A percentile compares a stretch with the other conserved stretches of the same genome.
Evolutionary conservation across 371 early-diverging fungal species (phyloP).

Genomic region (Mucor velutinosus): DNA sequence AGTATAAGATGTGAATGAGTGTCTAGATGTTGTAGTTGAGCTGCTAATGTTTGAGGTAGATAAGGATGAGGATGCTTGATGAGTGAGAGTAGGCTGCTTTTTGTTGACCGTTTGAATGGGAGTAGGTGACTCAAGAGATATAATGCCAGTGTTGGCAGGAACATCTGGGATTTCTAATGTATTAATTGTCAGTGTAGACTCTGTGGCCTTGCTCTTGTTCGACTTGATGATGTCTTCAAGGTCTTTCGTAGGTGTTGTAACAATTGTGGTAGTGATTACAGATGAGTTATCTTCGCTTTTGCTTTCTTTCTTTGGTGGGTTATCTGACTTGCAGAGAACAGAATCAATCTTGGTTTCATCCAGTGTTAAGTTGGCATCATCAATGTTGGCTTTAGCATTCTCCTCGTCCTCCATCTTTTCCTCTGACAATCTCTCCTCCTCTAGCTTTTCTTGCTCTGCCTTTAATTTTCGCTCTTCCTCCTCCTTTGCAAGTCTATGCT

Average conservation of each 20-base stretch:
- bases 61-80: background rate
- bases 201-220: background rate
- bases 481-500: background rate
- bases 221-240: background rate
- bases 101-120: background rate
- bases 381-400: background rate
- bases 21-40: background rate
- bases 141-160: background rate
- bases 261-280: background rate
- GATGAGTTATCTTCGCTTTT: background rate
- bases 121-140: background rate
- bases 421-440: background rate
- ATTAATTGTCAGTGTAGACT: background rate
- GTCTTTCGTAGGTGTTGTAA: background rate
- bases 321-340: background rate
- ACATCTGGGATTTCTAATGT: background rate
- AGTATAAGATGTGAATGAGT: background rate
- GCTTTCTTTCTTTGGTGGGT: background rate
- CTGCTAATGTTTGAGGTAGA: background rate
- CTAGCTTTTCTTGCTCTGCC: background rate
- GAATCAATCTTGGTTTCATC: background rate
- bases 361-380: background rate
- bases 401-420: background rate
- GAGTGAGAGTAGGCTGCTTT: background rate
- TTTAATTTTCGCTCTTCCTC: background rate